Conservation (phyloP, 805 yeast genomes). For the Ogataea angusta region DNA sequence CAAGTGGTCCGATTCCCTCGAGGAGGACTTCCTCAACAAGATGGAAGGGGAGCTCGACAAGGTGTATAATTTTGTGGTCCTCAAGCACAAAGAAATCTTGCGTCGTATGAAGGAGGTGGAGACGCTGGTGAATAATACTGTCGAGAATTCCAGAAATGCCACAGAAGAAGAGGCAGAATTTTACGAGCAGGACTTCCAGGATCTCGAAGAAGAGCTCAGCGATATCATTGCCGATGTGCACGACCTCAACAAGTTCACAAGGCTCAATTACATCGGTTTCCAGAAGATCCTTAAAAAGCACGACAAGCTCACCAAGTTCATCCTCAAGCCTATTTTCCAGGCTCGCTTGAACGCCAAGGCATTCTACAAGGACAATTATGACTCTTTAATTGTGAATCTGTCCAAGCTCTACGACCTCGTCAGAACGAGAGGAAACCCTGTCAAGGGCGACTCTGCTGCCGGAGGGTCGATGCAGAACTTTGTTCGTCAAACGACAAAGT, state of each 20-base stretch:
- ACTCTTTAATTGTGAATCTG: slow-evolving; percentile 79
- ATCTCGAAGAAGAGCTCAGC: slow-evolving; percentile 68
- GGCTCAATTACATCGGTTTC: slow-evolving; percentile 94
- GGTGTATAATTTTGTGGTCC: slow-evolving; percentile 85
- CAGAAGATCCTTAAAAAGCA: slow-evolving; percentile 96
- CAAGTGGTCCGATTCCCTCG: slow-evolving; percentile 73
- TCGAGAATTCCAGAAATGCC: slow-evolving; percentile 44
- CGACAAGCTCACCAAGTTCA: slow-evolving; percentile 81
- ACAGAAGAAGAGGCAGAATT: slow-evolving; percentile 32
- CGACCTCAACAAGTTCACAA: slow-evolving; percentile 89
- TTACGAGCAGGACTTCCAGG: slow-evolving; percentile 65
- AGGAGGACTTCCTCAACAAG: slow-evolving; percentile 72
- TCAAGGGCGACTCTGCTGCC: slow-evolving; percentile 92
- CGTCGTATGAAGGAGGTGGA: slow-evolving; percentile 85
- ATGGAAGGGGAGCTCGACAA: slow-evolving; percentile 87
- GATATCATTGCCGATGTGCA: slow-evolving; percentile 97
- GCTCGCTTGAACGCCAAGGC: slow-evolving; percentile 92
- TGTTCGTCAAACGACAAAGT: slow-evolving; percentile 96
- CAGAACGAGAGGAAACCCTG: slow-evolving; percentile 94
- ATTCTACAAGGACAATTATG: slow-evolving; percentile 93
- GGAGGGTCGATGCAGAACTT: slow-evolving; percentile 98
- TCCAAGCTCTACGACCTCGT: slow-evolving; percentile 89
- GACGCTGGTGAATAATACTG: slow-evolving; percentile 57
- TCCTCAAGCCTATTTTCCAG: slow-evolving; percentile 86
- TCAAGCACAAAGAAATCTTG: slow-evolving; percentile 80